Evolutionary conservation across 2,329 filamentous ascomycete genomes (phyloP), one percentile per base, ranked within the genome.

Genomic region (Botrytis tulipae): DNA sequence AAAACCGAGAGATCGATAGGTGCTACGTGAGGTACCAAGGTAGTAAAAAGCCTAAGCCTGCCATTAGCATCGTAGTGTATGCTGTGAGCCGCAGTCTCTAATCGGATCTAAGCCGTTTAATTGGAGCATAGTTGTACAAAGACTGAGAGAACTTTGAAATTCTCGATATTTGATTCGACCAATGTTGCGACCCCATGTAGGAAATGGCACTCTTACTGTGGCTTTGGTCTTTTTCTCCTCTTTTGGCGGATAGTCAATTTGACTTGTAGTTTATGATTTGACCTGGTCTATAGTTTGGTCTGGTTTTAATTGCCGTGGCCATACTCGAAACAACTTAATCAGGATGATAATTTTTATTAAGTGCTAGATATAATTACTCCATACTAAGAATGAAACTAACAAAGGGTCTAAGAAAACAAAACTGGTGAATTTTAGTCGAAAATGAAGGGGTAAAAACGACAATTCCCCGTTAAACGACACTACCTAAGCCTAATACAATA

Each of bases 11-110:
- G 35, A 69, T 69, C 48, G 32, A 69, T 40, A 62, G 22, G 37
- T 68, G 9, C 7, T 57, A 9, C 9, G 46, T 54, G 51, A 44
- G 40, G n/a, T 65, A 46, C 25, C 25, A 65, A n/a, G 29, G 40
- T 32, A 25, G 8, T 29, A n/a, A 69, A 57, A 68, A 32, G 48
- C 66, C 73, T 60, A 54, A 69, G 48, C 29, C 14, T 42, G 69
- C 48, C 65, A 37, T 67, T 54, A 40, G 5, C n/a, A 67, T 54
- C 46, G 66, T 67, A 73, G 63, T 59, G 44, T 48, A 77, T 80
- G 78, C 72, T 76, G 73, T 73, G 76, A 79, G 78, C 79, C 78
- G 78, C 77, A 75, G 73, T 51, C 44, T 76, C 76, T 72, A 79
- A 78, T 78, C 76, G 77, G 76, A 76, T 75, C 71, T 72, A 61